Evolutionary conservation across 106 monocot genomes (phyloP).

Genomic region (Gastrodia elata): DNA sequence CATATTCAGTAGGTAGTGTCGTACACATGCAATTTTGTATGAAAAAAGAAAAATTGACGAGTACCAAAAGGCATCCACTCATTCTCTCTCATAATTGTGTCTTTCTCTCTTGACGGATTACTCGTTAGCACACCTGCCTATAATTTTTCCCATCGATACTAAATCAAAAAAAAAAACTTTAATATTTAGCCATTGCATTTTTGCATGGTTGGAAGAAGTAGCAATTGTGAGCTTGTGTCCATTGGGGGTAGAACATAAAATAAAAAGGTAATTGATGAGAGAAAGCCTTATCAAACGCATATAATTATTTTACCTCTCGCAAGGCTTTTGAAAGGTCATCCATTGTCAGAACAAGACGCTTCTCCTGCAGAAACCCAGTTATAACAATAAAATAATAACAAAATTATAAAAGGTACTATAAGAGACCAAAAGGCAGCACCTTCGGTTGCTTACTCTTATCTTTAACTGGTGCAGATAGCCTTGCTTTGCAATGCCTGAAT

Average conservation of each 20-base stretch:
- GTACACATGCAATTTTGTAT: not conserved
- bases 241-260: not conserved
- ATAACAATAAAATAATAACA: not conserved
- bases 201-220: not conserved
- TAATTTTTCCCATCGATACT: not conserved
- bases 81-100: not conserved
- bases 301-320: conserved; percentile 51
- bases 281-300: not conserved
- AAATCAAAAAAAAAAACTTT: not conserved
- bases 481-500: conserved; percentile 90
- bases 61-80: not conserved
- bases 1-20: too few species aligned
- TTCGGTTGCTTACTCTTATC: conserved; percentile 97
- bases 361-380: conserved; percentile 50
- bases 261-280: not conserved
- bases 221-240: not conserved
- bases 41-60: not conserved
- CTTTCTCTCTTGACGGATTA: not conserved
- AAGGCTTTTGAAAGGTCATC: conserved; percentile 96
- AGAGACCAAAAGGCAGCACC: conserved; percentile 22
- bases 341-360: conserved; percentile 89
- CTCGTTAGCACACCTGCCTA: too few species aligned
- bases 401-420: not conserved
- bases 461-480: conserved; percentile 66
- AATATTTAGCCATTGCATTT: not conserved